These are phyloP conservation scores for Penicillium cosmopolitanum DNA, from an alignment of 495 filamentous ascomycete species.

Conservation along the genomic window DNA sequence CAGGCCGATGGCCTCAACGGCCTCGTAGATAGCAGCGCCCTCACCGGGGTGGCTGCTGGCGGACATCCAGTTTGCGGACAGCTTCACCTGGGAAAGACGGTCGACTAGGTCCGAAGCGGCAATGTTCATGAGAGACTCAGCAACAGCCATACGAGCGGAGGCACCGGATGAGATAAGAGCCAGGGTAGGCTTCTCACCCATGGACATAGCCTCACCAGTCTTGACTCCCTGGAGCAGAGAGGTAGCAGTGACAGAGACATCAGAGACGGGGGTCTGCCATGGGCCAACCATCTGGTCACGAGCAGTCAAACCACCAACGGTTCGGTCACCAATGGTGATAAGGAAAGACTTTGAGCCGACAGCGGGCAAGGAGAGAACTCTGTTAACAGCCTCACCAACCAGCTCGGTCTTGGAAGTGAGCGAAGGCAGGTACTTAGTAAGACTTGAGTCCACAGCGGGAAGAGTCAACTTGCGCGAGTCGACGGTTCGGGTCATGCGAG, in stretches of 20 bases:
- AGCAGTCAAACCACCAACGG: constrained; percentile 84
- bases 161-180: constrained; percentile 90
- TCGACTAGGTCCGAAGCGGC: constrained; percentile 83
- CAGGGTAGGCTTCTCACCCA: constrained; percentile 91
- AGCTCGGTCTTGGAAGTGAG: constrained; percentile 61
- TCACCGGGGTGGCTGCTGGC: constrained; percentile 92
- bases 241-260: constrained; percentile 88
- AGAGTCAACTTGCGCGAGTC: constrained; percentile 70
- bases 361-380: constrained; percentile 81
- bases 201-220: constrained; percentile 94
- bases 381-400: constrained; percentile 71
- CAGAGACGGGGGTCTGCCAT: constrained; percentile 94
- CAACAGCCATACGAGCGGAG: constrained; percentile 96
- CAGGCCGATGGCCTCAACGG: constrained; percentile 89
- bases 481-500: constrained; percentile 81
- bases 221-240: constrained; percentile 71
- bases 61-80: constrained; percentile 99
- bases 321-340: constrained; percentile 93
- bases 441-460: constrained; percentile 70
- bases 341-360: constrained; percentile 96
- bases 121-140: constrained; percentile 90
- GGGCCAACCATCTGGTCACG: constrained; percentile 96
- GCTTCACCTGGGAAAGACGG: constrained; percentile 73
- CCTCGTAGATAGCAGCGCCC: constrained; percentile 91
- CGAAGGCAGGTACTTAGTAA: constrained; percentile 65